These are phyloP conservation scores for Salpingoeca rosetta DNA, from an alignment of 78 protist genomes.

Conservation along the genomic window DNA sequence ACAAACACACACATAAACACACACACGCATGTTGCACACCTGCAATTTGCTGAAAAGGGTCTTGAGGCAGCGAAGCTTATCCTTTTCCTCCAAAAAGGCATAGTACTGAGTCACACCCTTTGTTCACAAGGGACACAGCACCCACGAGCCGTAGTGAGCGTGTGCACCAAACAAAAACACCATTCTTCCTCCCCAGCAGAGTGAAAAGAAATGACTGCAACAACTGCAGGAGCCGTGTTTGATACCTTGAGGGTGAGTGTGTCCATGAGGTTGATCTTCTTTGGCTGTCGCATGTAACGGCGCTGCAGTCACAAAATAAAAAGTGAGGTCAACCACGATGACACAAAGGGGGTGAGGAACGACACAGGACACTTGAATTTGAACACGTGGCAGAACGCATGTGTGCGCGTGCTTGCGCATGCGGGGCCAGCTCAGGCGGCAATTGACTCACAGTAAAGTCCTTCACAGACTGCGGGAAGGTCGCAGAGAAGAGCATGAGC, in stretches of 20 bases:
- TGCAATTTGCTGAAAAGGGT: conserved; percentile 81
- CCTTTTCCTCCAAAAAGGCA: conserved; percentile 94
- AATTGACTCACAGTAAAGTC: conserved; percentile 24
- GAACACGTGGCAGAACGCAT: too few species aligned
- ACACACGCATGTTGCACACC: not conserved
- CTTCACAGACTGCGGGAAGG: conserved; percentile 92
- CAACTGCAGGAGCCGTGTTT: too few species aligned
- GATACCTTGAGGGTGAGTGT: conserved; percentile 94
- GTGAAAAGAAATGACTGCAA: too few species aligned
- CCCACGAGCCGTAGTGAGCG: too few species aligned
- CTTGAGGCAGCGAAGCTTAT: conserved; percentile 94
- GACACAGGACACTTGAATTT: too few species aligned
- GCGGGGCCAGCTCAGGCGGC: not conserved
- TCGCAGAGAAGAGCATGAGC: conserved; percentile 88
- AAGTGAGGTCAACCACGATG: conserved; percentile 16
- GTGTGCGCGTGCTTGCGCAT: too few species aligned
- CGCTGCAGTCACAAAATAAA: conserved; percentile 68
- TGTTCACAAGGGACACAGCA: too few species aligned
- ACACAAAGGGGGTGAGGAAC: not conserved
- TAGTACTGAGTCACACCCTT: conserved; percentile 96
- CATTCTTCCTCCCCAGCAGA: too few species aligned
- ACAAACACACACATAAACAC: too few species aligned
- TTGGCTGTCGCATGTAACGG: conserved; percentile 67
- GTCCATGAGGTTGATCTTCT: conserved; percentile 93
- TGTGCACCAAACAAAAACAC: too few species aligned